Evolutionary conservation across 1,284 basidiomycete species (phyloP), one percentile per base, ranked within the genome.

Genomic region (Puccinia triticina): DNA sequence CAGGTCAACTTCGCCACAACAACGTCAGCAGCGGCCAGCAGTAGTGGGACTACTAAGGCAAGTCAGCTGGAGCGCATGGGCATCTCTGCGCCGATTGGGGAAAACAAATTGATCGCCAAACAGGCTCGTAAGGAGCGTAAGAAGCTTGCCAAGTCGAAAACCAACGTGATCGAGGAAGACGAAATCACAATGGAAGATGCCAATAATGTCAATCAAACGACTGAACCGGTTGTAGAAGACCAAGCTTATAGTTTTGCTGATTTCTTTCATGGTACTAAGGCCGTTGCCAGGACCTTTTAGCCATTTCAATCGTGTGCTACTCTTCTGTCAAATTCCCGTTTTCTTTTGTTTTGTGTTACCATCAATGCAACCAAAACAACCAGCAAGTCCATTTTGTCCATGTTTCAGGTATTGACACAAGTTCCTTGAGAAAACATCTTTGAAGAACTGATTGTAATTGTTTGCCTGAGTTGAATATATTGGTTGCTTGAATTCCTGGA

Each of bases 81-180:
- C 77, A 84, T 82, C 23, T 74, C 34, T 55, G 67, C 8, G 40
- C 66, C 66, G 64, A 77, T 10, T 83, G 84, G 71, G 4, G 83
- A 80, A 12, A 85, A 82, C 29, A 84, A 83, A 48, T 82, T 78
- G 40, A 84, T 83, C 64, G 83, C 84, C 23, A 77, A 85, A 29
- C 82, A 83, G 48, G 77, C 84, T 43, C 85, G 86, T 83, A 86
- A 86, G 82, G 84, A 83, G 26, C 66, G 66, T 26, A 84, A 84
- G 77, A 83, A 84, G 84, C 83, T 84, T 55, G 73, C 83, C 8
- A 86, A 86, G 84, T 86, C 85, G 81, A 85, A 83, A 53, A 85
- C 85, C 83, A 85, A 85, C 84, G 83, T 84, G 77, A 73, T 83
- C 37, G 80, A 75, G 14, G 83, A 83, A 59, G 83, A 83, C 69